Conservation (phyloP, 306 rosid genomes). For the Lithocarpus polystachyus region DNA sequence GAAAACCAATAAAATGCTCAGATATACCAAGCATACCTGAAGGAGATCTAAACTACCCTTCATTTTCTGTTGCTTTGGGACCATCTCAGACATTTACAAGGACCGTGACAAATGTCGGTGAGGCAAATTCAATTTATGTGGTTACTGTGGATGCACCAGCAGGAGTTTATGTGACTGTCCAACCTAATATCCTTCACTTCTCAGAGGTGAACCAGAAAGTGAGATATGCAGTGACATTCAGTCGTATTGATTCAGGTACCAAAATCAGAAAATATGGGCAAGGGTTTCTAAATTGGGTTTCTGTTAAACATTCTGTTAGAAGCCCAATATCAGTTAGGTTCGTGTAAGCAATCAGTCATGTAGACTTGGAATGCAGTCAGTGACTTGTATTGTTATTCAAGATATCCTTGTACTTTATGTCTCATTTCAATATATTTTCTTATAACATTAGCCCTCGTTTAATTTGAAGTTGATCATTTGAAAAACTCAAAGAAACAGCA, state of each 20-base stretch:
- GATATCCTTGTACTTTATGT: background rate
- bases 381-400: constrained; percentile 22
- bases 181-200: constrained; percentile 47
- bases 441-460: background rate
- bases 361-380: constrained; percentile 9
- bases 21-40: constrained; percentile 54
- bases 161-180: constrained; percentile 51
- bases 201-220: constrained; percentile 53
- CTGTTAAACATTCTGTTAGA: constrained; percentile 40
- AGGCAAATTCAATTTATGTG: constrained; percentile 40
- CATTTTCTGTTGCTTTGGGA: constrained; percentile 53
- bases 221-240: constrained; percentile 50
- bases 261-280: constrained; percentile 36
- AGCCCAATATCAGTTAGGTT: constrained; percentile 49
- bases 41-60: constrained; percentile 76
- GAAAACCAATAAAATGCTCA: constrained; percentile 41
- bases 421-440: background rate
- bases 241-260: constrained; percentile 17
- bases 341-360: constrained; percentile 14
- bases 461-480: background rate
- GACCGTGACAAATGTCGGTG: constrained; percentile 76
- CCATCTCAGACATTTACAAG: constrained; percentile 59
- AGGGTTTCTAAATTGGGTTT: constrained; percentile 56
- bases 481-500: background rate
- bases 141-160: constrained; percentile 42